Base-by-base conservation (phyloP, 2,329 filamentous ascomycete genomes). In the Pestalotiopsis sp. region DNA sequence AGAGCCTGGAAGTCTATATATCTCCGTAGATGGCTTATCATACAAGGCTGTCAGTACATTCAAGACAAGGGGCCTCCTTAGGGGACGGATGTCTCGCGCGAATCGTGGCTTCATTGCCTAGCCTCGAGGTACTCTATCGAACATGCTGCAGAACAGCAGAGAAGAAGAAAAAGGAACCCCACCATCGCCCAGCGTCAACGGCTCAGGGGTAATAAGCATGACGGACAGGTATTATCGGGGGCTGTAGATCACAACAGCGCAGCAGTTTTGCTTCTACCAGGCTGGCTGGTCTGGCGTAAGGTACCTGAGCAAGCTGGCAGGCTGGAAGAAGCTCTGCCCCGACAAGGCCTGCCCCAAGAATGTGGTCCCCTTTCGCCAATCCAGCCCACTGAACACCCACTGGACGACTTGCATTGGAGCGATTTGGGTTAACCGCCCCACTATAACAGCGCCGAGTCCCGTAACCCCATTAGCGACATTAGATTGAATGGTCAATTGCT, bases 401-500 rank as follows among this genome's bases (percentile, higher is more conserved):
- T 52, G n/a, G 11, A 7, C 20, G 59, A 36, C 5, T 20, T 62
- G 59, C 59, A 39, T 14, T 36, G 59, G 31, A 52, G 45, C 45
- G 57, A 38, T 62, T 62, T 27, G 59, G 31, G 59, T 39, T 62
- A 7, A 39, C 27, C 20, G 23, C 63, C 45, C 63, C 63, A 56
- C 63, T 56, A 41, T n/a, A 25, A 57, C 63, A 49, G 39, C 63
- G 63, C 63, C 63, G 63, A 66, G 41, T 66, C 63, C 63, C 63
- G 45, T 27, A 20, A 45, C n/a, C 20, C 63, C 49, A 31, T 27
- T 25, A 36, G 41, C 14, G 49, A 17, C 27, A 23, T 38, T 69
- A 45, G 52, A 67, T 60, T 60, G 52, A 67, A 52, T 60, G 65
- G 68, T 57, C 66, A 69, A 70, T 70, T 68, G 64, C 39, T 69